Percentiles rank a stretch among this genome's conserved stretches.
phyloP scores from a whole-genome alignment of 2,329 filamentous ascomycete species.

The Fusarium dlaminii region DNA sequence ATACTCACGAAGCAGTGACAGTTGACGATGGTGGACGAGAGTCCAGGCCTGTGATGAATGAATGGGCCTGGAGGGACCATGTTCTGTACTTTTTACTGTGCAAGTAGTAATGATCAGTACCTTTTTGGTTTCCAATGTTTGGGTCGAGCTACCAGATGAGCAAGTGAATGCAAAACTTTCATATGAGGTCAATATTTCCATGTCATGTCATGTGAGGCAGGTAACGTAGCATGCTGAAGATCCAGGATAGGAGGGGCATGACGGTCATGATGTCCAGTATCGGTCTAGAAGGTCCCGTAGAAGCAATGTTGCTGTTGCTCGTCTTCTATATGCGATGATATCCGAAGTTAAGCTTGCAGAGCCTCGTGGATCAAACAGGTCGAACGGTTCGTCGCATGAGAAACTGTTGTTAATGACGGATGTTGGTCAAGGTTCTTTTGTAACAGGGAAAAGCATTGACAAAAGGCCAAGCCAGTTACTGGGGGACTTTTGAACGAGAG shows the following conservation, averaged over 20 bases:
- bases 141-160: slow-evolving; percentile 8
- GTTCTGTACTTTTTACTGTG: slow-evolving; percentile 43
- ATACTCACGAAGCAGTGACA: slow-evolving; percentile 22
- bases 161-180: slow-evolving; percentile 7
- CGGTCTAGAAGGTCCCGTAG: not conserved
- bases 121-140: slow-evolving; percentile 28
- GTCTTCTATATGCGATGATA: not conserved
- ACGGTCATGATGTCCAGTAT: slow-evolving; percentile 1
- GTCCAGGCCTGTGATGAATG: slow-evolving; percentile 21
- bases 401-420: not conserved
- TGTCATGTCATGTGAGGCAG: slow-evolving; percentile 6
- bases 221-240: slow-evolving; percentile 17
- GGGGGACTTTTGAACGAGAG: slow-evolving; percentile 37
- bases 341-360: slow-evolving; percentile 20
- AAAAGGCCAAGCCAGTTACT: slow-evolving; percentile 2
- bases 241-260: not conserved
- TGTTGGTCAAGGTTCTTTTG: slow-evolving; percentile 30
- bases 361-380: slow-evolving; percentile 21
- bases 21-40: slow-evolving; percentile 25
- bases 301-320: not conserved
- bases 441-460: slow-evolving; percentile 16
- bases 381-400: slow-evolving; percentile 16
- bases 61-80: slow-evolving; percentile 29
- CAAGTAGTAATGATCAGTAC: slow-evolving; percentile 37
- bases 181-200: not conserved